phyloP scores from a whole-genome alignment of 208 protist species.

The Leishmania tropica region DNA sequence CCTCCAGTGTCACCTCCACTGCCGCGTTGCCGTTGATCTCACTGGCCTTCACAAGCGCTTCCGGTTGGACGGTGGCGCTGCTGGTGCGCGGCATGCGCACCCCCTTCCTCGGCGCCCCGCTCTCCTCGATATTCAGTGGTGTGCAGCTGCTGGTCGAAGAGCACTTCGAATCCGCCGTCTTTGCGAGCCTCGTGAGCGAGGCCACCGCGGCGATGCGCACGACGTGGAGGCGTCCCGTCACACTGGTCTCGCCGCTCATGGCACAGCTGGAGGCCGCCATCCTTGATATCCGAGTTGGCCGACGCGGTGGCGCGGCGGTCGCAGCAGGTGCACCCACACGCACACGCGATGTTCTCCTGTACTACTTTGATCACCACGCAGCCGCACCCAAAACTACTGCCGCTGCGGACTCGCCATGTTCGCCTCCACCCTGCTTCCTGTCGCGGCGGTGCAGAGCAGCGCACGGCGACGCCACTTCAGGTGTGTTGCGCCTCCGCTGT shows the following conservation, averaged over 20 bases:
- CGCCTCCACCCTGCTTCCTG: background rate
- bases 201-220: conserved; percentile 20
- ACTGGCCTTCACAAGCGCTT: conserved; percentile 37
- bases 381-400: background rate
- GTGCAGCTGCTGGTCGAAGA: conserved; percentile 43
- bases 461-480: background rate
- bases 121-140: conserved; percentile 49
- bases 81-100: conserved; percentile 40
- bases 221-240: conserved; percentile 11
- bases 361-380: conserved; percentile 4
- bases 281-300: conserved; percentile 13
- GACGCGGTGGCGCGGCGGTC: background rate
- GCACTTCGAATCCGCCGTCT: conserved; percentile 33
- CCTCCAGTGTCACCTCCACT: background rate
- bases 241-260: conserved; percentile 9
- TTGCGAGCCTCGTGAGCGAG: conserved; percentile 18
- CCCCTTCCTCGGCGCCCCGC: conserved; percentile 57
- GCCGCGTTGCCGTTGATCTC: conserved; percentile 17
- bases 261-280: conserved; percentile 22
- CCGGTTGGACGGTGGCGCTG: conserved; percentile 60
- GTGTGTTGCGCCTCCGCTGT: background rate
- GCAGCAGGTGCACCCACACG: background rate
- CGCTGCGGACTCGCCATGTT: background rate
- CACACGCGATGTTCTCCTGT: conserved; percentile 23
- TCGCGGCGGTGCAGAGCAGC: background rate